Percentiles rank a stretch among this genome's conserved stretches.
Conservation (phyloP, 305 asterid genomes). For the Fraxinus latifolia region DNA sequence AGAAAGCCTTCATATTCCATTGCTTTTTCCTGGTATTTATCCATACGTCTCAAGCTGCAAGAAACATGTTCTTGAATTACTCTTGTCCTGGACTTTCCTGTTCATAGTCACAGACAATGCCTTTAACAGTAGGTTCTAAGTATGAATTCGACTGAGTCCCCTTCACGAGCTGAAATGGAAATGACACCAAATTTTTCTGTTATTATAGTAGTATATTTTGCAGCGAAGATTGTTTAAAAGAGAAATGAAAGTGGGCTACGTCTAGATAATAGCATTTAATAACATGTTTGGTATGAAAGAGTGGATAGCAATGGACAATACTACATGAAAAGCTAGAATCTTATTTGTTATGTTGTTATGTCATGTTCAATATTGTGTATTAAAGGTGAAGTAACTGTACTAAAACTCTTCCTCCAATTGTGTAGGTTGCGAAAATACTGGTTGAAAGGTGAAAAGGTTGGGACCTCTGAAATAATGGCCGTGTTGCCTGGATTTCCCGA, state of each 20-base stretch:
- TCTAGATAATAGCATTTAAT: background rate
- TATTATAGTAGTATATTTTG: background rate
- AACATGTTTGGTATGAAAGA: background rate
- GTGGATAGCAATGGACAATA: background rate
- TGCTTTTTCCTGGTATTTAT: background rate
- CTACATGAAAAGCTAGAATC: background rate
- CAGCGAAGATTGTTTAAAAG: background rate
- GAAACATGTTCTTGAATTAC: background rate
- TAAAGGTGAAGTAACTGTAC: background rate
- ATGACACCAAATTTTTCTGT: background rate
- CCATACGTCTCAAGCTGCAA: background rate
- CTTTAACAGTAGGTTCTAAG: background rate
- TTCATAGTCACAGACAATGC: background rate
- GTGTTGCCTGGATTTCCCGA: conserved; percentile 77
- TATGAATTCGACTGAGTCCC: background rate
- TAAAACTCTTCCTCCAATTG: background rate
- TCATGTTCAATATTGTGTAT: background rate
- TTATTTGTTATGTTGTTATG: background rate
- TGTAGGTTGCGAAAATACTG: conserved; percentile 71
- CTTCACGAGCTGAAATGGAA: background rate
- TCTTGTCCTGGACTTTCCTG: background rate
- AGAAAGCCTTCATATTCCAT: background rate
- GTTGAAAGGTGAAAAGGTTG: conserved; percentile 77
- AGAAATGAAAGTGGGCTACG: background rate
- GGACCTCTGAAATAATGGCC: conserved; percentile 58